Evolutionary conservation across 1,139 yeast genomes (phyloP).

Genomic region (Candida albicans): DNA sequence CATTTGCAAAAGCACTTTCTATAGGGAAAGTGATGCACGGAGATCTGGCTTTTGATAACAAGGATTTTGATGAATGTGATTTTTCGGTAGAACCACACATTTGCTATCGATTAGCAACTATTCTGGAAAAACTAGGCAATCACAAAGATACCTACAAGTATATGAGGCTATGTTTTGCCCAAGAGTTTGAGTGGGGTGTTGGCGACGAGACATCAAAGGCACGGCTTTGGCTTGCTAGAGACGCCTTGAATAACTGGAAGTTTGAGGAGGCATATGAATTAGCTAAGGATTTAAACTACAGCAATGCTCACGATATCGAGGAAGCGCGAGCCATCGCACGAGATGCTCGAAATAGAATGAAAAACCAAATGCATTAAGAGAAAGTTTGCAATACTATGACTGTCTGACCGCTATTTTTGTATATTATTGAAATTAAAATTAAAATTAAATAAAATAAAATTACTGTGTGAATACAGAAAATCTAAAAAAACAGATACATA

Average conservation of each 20-base stretch:
- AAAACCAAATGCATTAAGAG: slow-evolving; percentile 3
- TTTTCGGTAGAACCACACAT: slow-evolving; percentile 47
- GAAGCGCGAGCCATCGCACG: slow-evolving; percentile 85
- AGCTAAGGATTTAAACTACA: slow-evolving; percentile 73
- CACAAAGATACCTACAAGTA: slow-evolving; percentile 55
- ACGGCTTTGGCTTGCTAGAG: slow-evolving; percentile 80
- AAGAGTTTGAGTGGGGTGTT: slow-evolving; percentile 64
- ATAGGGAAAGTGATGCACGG: slow-evolving; percentile 37
- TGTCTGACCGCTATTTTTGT: too few relatives aligned
- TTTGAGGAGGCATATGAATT: slow-evolving; percentile 72
- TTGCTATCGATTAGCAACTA: slow-evolving; percentile 64
- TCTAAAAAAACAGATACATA: background rate
- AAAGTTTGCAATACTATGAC: too few relatives aligned
- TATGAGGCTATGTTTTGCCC: slow-evolving; percentile 73
- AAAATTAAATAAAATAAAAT: background rate
- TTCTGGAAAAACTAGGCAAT: slow-evolving; percentile 61
- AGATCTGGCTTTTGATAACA: slow-evolving; percentile 1
- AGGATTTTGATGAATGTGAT: slow-evolving; percentile 12
- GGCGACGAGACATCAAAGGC: slow-evolving; percentile 83
- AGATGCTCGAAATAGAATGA: slow-evolving; percentile 57
- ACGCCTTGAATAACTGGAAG: slow-evolving; percentile 56
- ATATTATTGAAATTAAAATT: slow-evolving; percentile 1
- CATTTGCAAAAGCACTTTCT: slow-evolving; percentile 56
- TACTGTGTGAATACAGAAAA: background rate
- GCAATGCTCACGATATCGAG: slow-evolving; percentile 81